phyloP scores from a whole-genome alignment of 2,329 filamentous ascomycete genomes.

The Beauveria sp. region DNA sequence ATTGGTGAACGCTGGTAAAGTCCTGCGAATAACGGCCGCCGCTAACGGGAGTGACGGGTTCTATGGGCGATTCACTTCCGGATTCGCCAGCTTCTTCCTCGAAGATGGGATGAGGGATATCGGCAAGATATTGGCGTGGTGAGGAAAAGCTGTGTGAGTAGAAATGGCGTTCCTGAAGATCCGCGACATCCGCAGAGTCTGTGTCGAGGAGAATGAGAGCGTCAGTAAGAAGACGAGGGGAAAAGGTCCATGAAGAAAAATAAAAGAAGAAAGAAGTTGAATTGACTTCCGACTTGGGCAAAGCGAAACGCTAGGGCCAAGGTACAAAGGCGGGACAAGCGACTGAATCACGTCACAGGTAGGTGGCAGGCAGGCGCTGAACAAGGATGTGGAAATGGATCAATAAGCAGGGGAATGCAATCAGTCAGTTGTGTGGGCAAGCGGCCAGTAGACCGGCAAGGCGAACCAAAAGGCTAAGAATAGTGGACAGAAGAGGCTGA shows the following conservation, averaged over 20 bases:
- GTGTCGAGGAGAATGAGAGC: constrained; percentile 12
- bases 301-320: background rate
- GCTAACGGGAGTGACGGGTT: constrained; percentile 56
- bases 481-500: constrained; percentile 3
- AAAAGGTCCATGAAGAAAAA: background rate
- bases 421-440: background rate
- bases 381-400: constrained; percentile 4
- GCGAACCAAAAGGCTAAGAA: constrained; percentile 7
- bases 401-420: constrained; percentile 10
- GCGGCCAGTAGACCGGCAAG: background rate
- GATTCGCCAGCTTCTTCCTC: constrained; percentile 50
- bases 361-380: constrained; percentile 10
- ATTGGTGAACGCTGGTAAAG: constrained; percentile 37
- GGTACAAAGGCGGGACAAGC: constrained; percentile 11
- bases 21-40: constrained; percentile 46
- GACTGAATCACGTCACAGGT: constrained; percentile 12
- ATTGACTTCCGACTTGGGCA: background rate
- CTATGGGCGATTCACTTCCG: constrained; percentile 50
- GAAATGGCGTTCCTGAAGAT: background rate
- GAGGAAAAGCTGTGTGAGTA: constrained; percentile 27
- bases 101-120: constrained; percentile 44
- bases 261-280: background rate
- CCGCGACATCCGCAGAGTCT: constrained; percentile 3
- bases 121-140: constrained; percentile 40
- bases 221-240: constrained; percentile 12